Evolutionary conservation across 805 yeast genomes (phyloP).

Genomic region (Metschnikowia borealis): DNA sequence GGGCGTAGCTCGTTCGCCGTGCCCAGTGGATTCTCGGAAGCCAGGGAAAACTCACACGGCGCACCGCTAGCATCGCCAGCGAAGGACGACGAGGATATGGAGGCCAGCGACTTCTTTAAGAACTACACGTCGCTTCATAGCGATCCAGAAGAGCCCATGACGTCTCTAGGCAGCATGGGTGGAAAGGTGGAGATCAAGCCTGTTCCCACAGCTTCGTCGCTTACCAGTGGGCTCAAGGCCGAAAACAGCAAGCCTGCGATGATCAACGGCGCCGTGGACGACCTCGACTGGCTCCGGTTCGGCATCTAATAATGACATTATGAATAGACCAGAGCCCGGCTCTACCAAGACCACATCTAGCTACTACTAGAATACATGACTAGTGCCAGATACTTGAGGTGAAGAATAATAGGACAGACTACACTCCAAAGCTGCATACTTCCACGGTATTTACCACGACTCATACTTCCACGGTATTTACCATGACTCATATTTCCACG

Average conservation of each 20-base stretch:
- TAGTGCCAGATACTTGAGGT: too few species aligned
- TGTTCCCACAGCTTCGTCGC: conserved; percentile 12
- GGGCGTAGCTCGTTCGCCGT: conserved; percentile 11
- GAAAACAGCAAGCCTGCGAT: conserved; percentile 1
- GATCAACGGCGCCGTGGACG: conserved; percentile 7
- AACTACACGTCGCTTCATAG: conserved; percentile 21
- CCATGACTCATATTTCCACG: too few species aligned
- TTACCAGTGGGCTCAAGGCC: conserved; percentile 18
- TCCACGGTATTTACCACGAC: too few species aligned
- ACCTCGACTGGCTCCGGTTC: conserved; percentile 33
- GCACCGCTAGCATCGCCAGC: conserved; percentile 10
- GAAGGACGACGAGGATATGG: conserved; percentile 16
- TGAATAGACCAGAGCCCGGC: too few species aligned
- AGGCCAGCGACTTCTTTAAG: conserved; percentile 21
- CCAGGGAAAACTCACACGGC: conserved; percentile 1
- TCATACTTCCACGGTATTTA: too few species aligned
- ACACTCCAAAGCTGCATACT: too few species aligned
- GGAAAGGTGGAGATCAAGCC: conserved; percentile 15
- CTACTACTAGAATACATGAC: neutral
- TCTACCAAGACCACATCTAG: too few species aligned
- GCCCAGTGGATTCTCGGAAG: conserved; percentile 11
- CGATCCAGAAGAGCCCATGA: conserved; percentile 17
- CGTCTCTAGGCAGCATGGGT: conserved; percentile 12
- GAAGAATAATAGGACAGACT: too few species aligned
- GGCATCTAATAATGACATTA: conserved; percentile 17